Base-by-base conservation (phyloP, 306 rosid genomes). In the Quercus suber region DNA sequence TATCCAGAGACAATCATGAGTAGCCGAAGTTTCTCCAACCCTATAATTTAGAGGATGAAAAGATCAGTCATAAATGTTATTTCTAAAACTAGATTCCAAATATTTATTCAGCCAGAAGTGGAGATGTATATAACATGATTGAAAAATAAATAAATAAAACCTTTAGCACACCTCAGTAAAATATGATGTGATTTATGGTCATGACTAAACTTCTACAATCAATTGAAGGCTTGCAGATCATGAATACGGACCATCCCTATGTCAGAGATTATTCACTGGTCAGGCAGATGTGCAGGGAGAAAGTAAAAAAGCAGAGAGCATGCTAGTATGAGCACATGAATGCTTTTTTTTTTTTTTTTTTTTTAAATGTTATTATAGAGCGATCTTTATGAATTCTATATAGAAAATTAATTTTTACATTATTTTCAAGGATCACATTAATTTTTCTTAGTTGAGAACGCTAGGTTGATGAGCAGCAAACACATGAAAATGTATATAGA, bases 1-100 rank as follows among this genome's bases (percentile, higher is more conserved):
- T 89, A 92, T 23, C 97, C 98, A 4, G 98, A 90, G 64, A 92
- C 85, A 45, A 94, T 78, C 81, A 90, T 69, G 75, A 94, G 86
- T 30, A 87, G 87, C 73, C 84, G 90, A 75, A 94, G 89, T 80
- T 85, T 90, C 87, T 94, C 98, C 69, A 45, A 45, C 19, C 12
- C 98, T 94, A 90, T 64, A 89, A 60, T 57, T 69, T 41, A 59
- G 71, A 56, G 23, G 17, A 33, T 28, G 52, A 60, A 73, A 52
- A 33, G 73, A 18, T 25, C 70, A 6, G 11, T 64, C 18, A 15
- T 31, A 30, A 64, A 64, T 64, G 43, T 64, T 19, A 64, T 64
- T 5, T 64, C 70, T 9, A 30, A 30, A 23, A 59, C 65, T 27
- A 30, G 12, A 64, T 10, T 49, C 53, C 53, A 49, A 49, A 49